phyloP scores from a whole-genome alignment of 1,139 yeast genomes.

The Blastobotrys buckinghamii region DNA sequence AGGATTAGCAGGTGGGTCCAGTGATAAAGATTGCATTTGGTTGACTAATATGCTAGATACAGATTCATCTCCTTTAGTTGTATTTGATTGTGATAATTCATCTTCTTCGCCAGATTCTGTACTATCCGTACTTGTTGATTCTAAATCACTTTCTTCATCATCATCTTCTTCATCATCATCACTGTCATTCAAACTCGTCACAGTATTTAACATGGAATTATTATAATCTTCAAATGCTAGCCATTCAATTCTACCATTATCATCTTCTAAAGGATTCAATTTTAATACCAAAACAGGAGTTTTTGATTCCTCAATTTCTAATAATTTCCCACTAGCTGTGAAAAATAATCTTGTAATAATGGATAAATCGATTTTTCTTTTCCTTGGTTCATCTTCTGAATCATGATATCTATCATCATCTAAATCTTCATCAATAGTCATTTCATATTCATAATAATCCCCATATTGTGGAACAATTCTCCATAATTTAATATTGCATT shows the following conservation, averaged over 20 bases:
- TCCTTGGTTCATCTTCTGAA: conserved; percentile 40
- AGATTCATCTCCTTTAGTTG: conserved; percentile 1
- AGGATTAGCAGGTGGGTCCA: neutral
- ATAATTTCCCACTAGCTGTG: conserved; percentile 64
- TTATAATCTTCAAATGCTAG: conserved; percentile 48
- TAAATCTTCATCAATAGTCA: conserved; percentile 53
- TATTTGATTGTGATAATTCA: too few relatives aligned
- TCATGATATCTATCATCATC: conserved; percentile 76
- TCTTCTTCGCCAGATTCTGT: conserved; percentile 7
- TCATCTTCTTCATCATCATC: conserved; percentile 8
- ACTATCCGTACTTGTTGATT: conserved; percentile 3
- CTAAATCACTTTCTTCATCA: neutral
- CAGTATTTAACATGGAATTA: conserved; percentile 25
- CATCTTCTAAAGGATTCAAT: conserved; percentile 33
- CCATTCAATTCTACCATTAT: conserved; percentile 37
- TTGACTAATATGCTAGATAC: neutral
- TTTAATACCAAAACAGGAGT: conserved; percentile 68
- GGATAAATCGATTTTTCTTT: conserved; percentile 37
- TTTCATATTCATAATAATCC: conserved; percentile 38
- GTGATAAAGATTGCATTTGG: neutral
- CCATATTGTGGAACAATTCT: conserved; percentile 24
- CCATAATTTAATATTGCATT: conserved; percentile 44
- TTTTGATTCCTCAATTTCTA: conserved; percentile 57
- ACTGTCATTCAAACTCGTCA: conserved; percentile 18
- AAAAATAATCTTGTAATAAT: conserved; percentile 54